Conservation (phyloP, 768 basidiomycete genomes). For the Leucocoprinus birnbaumii region DNA sequence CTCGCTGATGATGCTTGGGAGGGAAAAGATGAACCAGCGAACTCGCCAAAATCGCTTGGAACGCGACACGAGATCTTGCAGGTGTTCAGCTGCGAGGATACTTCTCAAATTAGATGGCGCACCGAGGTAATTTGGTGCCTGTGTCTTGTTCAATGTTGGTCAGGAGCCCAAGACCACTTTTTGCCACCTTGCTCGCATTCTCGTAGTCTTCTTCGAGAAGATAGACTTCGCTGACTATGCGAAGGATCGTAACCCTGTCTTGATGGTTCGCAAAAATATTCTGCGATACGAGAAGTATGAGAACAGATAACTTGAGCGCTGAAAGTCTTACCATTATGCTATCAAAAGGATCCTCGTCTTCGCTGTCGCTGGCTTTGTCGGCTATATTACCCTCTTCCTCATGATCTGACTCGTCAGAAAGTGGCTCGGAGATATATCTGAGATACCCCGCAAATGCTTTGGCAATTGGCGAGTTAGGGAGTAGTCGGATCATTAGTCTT, state of each 20-base stretch:
- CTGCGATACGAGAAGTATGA: conserved; percentile 28
- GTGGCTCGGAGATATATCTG: conserved; percentile 46
- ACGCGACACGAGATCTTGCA: conserved; percentile 57
- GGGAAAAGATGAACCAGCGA: conserved; percentile 83
- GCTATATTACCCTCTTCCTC: conserved; percentile 29
- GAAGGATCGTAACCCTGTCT: conserved; percentile 63
- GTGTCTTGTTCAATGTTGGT: conserved; percentile 50
- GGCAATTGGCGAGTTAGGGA: conserved; percentile 58
- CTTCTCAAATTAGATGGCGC: conserved; percentile 18
- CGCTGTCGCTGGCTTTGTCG: conserved; percentile 31
- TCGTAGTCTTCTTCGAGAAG: conserved; percentile 69
- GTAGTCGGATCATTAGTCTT: conserved; percentile 58
- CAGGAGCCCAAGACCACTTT: conserved; percentile 63
- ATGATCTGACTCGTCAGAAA: conserved; percentile 41
- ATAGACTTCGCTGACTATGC: conserved; percentile 66
- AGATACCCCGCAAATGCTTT: conserved; percentile 67
- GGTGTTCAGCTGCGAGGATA: neutral
- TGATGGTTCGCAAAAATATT: conserved; percentile 48
- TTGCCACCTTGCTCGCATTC: conserved; percentile 67
- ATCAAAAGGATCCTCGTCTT: conserved; percentile 58
- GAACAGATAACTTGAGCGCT: conserved; percentile 9
- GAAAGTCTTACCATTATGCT: conserved; percentile 51
- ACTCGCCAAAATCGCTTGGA: conserved; percentile 70
- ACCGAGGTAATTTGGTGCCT: conserved; percentile 53
- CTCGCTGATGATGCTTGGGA: conserved; percentile 86